Percentiles rank a stretch among this genome's conserved stretches.
These are phyloP conservation scores for Exophiala xenobiotica DNA, from an alignment of 2,329 filamentous ascomycete genomes.

Conservation along the genomic window DNA sequence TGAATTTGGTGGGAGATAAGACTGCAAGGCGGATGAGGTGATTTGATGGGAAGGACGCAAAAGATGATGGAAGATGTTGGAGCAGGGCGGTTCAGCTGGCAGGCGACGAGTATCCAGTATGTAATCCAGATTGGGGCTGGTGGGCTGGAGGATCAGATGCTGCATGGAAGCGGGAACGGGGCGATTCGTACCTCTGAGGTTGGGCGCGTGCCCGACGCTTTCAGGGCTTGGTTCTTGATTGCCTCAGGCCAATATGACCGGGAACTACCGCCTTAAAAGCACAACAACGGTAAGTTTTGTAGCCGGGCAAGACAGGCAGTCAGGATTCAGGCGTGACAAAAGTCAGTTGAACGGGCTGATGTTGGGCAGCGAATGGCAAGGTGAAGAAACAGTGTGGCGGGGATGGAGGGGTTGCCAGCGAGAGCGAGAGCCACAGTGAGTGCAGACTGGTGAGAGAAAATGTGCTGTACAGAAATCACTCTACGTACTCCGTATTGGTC, in stretches of 20 bases:
- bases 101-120: slow-evolving; percentile 19
- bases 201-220: slow-evolving; percentile 5
- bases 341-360: slow-evolving; percentile 1
- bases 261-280: slow-evolving; percentile 1
- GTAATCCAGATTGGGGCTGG: slow-evolving; percentile 8
- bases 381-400: slow-evolving; percentile 1
- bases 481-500: not conserved
- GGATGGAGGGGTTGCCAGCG: not conserved
- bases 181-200: slow-evolving; percentile 13
- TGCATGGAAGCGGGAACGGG: slow-evolving; percentile 12
- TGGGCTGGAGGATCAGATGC: slow-evolving; percentile 18
- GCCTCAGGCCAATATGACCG: not conserved
- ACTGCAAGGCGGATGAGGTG: not conserved
- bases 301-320: not conserved
- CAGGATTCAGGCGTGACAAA: not conserved
- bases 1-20: not conserved
- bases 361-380: slow-evolving; percentile 1
- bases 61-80: slow-evolving; percentile 5
- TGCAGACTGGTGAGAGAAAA: not conserved
- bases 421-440: not conserved
- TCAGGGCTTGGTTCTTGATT: not conserved
- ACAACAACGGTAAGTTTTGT: too few relatives aligned
- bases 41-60: not conserved
- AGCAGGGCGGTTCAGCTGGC: slow-evolving; percentile 6
- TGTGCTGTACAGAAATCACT: not conserved